These are phyloP conservation scores for Calophaca sinica DNA, from an alignment of 306 rosid genomes.

Conservation along the genomic window DNA sequence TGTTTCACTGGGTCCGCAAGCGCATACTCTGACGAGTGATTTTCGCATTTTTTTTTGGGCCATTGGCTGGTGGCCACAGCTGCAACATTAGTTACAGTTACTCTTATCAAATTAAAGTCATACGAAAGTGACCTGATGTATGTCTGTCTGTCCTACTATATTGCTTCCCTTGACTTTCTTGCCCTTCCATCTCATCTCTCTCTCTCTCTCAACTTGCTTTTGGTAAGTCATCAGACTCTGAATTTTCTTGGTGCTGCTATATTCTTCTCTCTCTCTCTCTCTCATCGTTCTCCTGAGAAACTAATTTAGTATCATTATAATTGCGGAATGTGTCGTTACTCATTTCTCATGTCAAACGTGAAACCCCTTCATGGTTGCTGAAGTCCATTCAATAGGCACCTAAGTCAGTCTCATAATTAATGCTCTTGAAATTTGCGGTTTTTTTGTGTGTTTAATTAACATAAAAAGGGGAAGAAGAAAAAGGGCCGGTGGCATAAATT, in stretches of 20 bases:
- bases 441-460: conserved; percentile 30
- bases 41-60: neutral
- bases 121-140: conserved; percentile 40
- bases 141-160: conserved; percentile 15
- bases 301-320: conserved; percentile 23
- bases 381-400: conserved; percentile 47
- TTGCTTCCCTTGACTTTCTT: conserved; percentile 51
- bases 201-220: conserved; percentile 41
- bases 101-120: conserved; percentile 6
- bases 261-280: conserved; percentile 43
- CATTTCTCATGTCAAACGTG: conserved; percentile 50
- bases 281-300: conserved; percentile 40
- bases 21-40: neutral
- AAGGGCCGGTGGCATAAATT: conserved; percentile 14
- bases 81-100: neutral
- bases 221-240: conserved; percentile 52
- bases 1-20: too few species aligned
- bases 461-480: neutral
- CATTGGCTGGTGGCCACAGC: conserved; percentile 16
- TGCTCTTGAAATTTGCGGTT: conserved; percentile 28
- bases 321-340: conserved; percentile 56
- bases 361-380: conserved; percentile 48
- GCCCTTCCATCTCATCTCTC: conserved; percentile 40
- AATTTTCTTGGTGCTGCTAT: conserved; percentile 41
- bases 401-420: conserved; percentile 43